Conservation (phyloP, 1,139 yeast genomes). For the Sugiyamaella paludigena region DNA sequence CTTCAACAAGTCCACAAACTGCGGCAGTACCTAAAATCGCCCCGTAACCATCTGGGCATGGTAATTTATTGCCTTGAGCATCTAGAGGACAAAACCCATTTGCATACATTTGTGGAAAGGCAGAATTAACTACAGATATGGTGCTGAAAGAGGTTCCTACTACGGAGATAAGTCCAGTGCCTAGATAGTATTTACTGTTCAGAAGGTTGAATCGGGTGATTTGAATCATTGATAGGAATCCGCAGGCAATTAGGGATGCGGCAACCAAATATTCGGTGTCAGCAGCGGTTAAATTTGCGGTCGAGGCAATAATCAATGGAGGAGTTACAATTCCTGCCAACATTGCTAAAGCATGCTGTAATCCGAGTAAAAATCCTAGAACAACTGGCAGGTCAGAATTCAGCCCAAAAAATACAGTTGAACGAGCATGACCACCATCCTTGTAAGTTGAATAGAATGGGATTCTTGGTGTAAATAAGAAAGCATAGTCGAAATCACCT, state of each 20-base stretch:
- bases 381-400: slow-evolving; percentile 75
- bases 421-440: slow-evolving; percentile 38
- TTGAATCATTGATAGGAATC: slow-evolving; percentile 69
- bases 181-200: slow-evolving; percentile 70
- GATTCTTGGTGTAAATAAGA: slow-evolving; percentile 70
- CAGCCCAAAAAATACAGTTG: slow-evolving; percentile 77
- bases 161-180: slow-evolving; percentile 84
- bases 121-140: slow-evolving; percentile 70
- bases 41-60: slow-evolving; percentile 91
- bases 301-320: slow-evolving; percentile 62
- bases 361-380: slow-evolving; percentile 71
- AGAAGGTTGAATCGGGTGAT: slow-evolving; percentile 76
- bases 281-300: slow-evolving; percentile 54
- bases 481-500: slow-evolving; percentile 80
- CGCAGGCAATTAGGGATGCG: slow-evolving; percentile 72
- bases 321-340: slow-evolving; percentile 90
- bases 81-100: slow-evolving; percentile 65
- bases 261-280: slow-evolving; percentile 71
- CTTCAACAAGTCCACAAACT: slow-evolving; percentile 71
- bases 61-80: slow-evolving; percentile 57
- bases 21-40: slow-evolving; percentile 77
- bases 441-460: slow-evolving; percentile 54
- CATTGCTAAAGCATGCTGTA: slow-evolving; percentile 88
- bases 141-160: slow-evolving; percentile 91
- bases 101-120: slow-evolving; percentile 75